Evolutionary conservation across 148 eudicot genomes (phyloP).

Genomic region (Suaeda aralocaspica): DNA sequence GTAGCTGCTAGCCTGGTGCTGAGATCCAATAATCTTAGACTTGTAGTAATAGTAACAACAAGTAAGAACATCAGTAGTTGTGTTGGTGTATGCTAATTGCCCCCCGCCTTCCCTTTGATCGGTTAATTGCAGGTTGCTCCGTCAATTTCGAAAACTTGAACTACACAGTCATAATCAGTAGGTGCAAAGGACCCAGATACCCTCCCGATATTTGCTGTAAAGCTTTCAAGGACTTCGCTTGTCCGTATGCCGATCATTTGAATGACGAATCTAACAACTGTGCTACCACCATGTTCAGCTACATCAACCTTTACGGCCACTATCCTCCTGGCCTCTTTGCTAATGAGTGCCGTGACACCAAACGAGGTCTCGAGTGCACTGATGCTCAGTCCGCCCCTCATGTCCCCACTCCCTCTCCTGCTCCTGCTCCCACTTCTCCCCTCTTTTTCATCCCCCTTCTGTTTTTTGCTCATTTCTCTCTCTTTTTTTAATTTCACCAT

Average conservation of each 20-base stretch:
- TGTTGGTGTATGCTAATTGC: no score
- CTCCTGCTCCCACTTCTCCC: constrained; percentile 9
- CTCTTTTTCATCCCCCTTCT: no score
- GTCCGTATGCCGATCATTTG: constrained; percentile 38
- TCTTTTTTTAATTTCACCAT: no score
- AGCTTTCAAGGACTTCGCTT: constrained; percentile 50
- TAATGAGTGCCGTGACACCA: constrained; percentile 43
- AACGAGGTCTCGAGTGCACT: constrained; percentile 48
- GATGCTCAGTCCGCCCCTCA: constrained; percentile 15
- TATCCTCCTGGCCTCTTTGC: constrained; percentile 67
- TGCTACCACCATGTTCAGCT: constrained; percentile 56
- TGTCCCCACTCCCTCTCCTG: neutral
- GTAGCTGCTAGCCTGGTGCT: no score
- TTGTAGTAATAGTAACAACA: no score
- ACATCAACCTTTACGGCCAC: constrained; percentile 52
- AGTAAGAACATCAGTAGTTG: no score
- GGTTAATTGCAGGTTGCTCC: constrained; percentile 65
- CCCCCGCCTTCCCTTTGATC: no score
- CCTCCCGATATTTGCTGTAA: constrained; percentile 40
- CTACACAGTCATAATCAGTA: constrained; percentile 56
- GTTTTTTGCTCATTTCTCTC: no score
- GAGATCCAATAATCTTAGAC: no score
- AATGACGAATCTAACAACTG: constrained; percentile 49
- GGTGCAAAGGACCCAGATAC: constrained; percentile 59
- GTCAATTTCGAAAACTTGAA: constrained; percentile 46